Evolutionary conservation across 1,284 basidiomycete genomes (phyloP), one percentile per base, ranked within the genome.

Genomic region (Ustilago xerochloae): DNA sequence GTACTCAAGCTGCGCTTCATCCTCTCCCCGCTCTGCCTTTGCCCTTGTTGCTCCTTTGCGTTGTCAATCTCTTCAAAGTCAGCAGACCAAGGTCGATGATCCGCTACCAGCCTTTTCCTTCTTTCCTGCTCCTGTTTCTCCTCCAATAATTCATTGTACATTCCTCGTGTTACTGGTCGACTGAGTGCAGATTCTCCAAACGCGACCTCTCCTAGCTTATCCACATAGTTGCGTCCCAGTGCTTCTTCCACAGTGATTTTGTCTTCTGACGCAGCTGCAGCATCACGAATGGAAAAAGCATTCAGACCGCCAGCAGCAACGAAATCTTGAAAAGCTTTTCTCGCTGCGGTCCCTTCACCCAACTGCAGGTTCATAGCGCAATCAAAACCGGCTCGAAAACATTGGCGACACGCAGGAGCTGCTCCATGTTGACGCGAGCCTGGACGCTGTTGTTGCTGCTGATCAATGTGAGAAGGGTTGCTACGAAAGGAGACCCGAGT

Each of bases 111-210:
- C 41, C 48, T 36, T 12, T 49, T 58, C 7, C 63, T 48, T 30
- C 43, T 58, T 15, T 73, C 74, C 51, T 64, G 58, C 54, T 76
- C 60, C 38, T 76, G 63, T 63, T 73, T 63, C 41, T 78, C 77
- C 33, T 70, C 77, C n/a, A 78, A 43, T 24, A 78, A 53, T 35
- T 78, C 65, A 45, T 78, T 63, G 49, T 75, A 66, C 59, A 74
- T 64, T 8, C 75, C 75, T 10, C 77, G 56, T 8, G 77, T 78
- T 2, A 78, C 77, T 3, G 77, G 77, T 6, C 77, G 53, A 39
- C 71, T 77, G 18, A 78, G 70, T 3, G 77, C 77, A 18, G 71
- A 75, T 46, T 78, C 77, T 6, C 77, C 77, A 45, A 78, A 78
- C 10, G 74, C 75, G 0, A 78, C 75, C 47, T 77, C 74, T 12